Evolutionary conservation across 2,329 filamentous ascomycete genomes (phyloP).

Genomic region (Aspergillus hortae): DNA sequence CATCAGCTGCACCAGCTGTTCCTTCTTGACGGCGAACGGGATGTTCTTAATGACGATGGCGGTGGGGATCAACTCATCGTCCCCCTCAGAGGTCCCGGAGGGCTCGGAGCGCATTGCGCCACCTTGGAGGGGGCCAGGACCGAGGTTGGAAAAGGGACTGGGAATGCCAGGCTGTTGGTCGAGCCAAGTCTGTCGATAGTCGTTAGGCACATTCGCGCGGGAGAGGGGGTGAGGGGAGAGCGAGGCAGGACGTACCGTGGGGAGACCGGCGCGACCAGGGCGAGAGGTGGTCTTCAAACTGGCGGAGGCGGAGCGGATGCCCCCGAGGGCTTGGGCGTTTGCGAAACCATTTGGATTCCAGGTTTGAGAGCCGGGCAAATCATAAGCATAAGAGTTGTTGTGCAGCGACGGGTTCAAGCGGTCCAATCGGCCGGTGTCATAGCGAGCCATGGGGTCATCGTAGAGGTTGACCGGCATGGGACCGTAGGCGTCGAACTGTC

Average conservation of each 20-base stretch:
- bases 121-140: slow-evolving; percentile 39
- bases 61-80: slow-evolving; percentile 91
- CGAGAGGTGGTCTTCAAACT: slow-evolving; percentile 56
- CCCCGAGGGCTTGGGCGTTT: slow-evolving; percentile 62
- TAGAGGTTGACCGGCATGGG: slow-evolving; percentile 68
- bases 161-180: slow-evolving; percentile 52
- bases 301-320: slow-evolving; percentile 54
- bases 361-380: slow-evolving; percentile 65
- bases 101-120: slow-evolving; percentile 41
- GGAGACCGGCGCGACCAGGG: slow-evolving; percentile 58
- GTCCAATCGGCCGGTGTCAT: slow-evolving; percentile 54
- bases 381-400: slow-evolving; percentile 63
- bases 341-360: slow-evolving; percentile 77
- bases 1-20: slow-evolving; percentile 90
- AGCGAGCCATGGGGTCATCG: slow-evolving; percentile 61
- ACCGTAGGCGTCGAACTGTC: slow-evolving; percentile 72
- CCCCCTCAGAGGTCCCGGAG: slow-evolving; percentile 38
- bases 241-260: slow-evolving; percentile 59
- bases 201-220: slow-evolving; percentile 4
- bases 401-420: slow-evolving; percentile 57
- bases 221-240: neutral
- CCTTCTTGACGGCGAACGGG: slow-evolving; percentile 96
- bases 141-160: slow-evolving; percentile 45
- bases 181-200: slow-evolving; percentile 56
- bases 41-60: slow-evolving; percentile 99